These are phyloP conservation scores for Sisymbrium irio DNA, from an alignment of 345 rosid species.

Conservation along the genomic window DNA sequence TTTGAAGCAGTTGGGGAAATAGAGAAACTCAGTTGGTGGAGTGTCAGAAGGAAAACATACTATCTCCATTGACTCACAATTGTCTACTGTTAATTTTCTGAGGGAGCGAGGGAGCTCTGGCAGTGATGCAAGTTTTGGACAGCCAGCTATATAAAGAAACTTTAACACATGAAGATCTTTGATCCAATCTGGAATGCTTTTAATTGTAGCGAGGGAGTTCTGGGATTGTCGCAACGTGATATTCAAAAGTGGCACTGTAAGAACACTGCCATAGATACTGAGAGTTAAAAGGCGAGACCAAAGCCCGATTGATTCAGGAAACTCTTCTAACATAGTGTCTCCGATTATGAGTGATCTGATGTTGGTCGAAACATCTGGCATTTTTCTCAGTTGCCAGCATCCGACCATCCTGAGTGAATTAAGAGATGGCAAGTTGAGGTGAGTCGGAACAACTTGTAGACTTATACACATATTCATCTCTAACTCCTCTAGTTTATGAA, in stretches of 20 bases:
- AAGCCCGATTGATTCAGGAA: not conserved
- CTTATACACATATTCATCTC: not conserved
- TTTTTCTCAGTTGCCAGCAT: constrained; percentile 17
- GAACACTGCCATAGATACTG: not conserved
- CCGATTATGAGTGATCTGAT: not conserved
- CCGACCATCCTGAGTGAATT: not conserved
- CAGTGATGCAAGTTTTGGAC: constrained; percentile 13
- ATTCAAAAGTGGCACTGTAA: not conserved
- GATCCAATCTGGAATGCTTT: not conserved
- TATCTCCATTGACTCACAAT: constrained; percentile 15
- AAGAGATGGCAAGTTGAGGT: constrained; percentile 16
- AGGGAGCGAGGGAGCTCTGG: constrained; percentile 17
- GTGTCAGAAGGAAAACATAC: not conserved
- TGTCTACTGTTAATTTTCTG: not conserved
- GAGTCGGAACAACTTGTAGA: not conserved
- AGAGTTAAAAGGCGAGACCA: not conserved
- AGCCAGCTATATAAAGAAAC: not conserved
- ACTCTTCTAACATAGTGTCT: not conserved
- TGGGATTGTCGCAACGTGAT: not conserved
- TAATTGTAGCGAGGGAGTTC: not conserved
- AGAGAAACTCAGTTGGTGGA: not conserved
- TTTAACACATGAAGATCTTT: not conserved
- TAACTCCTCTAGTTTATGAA: constrained; percentile 1
- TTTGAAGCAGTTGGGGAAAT: constrained; percentile 1
- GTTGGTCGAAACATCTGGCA: constrained; percentile 13